These are phyloP conservation scores for Dryadomyces quercivorus DNA, from an alignment of 2,329 filamentous ascomycete genomes.

Conservation along the genomic window DNA sequence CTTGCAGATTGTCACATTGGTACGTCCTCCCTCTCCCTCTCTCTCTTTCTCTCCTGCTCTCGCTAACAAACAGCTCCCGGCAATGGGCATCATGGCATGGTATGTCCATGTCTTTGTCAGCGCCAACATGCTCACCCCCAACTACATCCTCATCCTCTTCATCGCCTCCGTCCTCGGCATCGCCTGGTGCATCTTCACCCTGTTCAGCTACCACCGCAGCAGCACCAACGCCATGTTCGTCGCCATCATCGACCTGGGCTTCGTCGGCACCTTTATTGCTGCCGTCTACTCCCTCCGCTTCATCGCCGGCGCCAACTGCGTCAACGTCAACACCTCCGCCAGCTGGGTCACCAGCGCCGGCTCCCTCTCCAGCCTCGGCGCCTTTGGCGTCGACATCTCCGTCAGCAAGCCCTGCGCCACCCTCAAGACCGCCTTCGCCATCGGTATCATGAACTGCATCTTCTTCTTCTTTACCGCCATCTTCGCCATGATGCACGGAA, in stretches of 20 bases:
- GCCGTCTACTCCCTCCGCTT: conserved; percentile 47
- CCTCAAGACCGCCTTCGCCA: conserved; percentile 82
- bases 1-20: conserved; percentile 49
- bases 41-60: not conserved
- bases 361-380: conserved; percentile 42
- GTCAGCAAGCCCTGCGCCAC: conserved; percentile 74
- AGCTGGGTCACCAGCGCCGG: conserved; percentile 48
- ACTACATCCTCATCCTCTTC: conserved; percentile 54
- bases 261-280: conserved; percentile 53
- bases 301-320: conserved; percentile 55
- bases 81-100: conserved; percentile 54
- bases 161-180: conserved; percentile 52
- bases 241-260: conserved; percentile 44
- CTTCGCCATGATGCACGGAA: conserved; percentile 50
- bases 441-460: conserved; percentile 77
- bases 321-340: conserved; percentile 35
- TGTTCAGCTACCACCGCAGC: conserved; percentile 55
- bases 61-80: conserved; percentile 38
- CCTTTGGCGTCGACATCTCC: conserved; percentile 38
- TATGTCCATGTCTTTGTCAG: conserved; percentile 49
- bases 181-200: conserved; percentile 51
- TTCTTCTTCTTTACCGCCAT: conserved; percentile 70
- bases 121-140: conserved; percentile 45
- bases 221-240: conserved; percentile 49
- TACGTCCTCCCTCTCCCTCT: conserved; percentile 18